Conservation (phyloP, 257 asterid genomes). For the Solanum tarijense region DNA sequence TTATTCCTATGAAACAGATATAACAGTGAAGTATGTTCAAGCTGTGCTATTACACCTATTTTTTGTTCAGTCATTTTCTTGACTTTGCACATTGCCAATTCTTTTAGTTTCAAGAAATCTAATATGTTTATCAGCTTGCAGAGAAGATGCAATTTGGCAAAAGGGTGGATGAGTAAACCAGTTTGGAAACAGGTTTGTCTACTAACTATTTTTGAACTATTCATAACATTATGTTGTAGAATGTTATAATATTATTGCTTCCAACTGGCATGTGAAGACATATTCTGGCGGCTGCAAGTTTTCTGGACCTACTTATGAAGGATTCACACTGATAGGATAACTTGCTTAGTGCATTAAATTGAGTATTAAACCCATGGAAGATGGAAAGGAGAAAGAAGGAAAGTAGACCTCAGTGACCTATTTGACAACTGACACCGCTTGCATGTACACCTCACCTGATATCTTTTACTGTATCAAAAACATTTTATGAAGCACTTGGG, state of each 20-base stretch:
- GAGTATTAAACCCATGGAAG: not conserved
- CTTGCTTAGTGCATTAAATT: not conserved
- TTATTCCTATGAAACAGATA: constrained; percentile 83
- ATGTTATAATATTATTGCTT: not conserved
- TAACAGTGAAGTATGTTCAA: constrained; percentile 66
- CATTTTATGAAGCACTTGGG: not conserved
- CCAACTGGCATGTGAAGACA: constrained; percentile 2
- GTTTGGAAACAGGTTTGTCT: constrained; percentile 85
- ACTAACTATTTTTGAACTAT: not conserved
- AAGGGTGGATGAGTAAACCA: constrained; percentile 86
- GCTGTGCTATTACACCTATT: not conserved
- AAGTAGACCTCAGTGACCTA: not conserved
- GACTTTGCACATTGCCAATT: not conserved
- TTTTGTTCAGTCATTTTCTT: not conserved
- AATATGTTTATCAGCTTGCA: constrained; percentile 60
- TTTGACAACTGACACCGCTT: not conserved
- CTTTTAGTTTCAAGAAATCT: constrained; percentile 15
- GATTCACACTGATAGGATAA: not conserved
- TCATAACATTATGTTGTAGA: not conserved
- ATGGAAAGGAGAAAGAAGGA: not conserved
- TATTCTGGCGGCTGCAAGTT: not conserved
- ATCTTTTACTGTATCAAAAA: not conserved
- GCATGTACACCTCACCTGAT: not conserved
- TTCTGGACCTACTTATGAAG: not conserved
- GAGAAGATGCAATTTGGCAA: constrained; percentile 71